Evolutionary conservation across 2,329 filamentous ascomycete species (phyloP).

Genomic region (Acrocalymma vagum): DNA sequence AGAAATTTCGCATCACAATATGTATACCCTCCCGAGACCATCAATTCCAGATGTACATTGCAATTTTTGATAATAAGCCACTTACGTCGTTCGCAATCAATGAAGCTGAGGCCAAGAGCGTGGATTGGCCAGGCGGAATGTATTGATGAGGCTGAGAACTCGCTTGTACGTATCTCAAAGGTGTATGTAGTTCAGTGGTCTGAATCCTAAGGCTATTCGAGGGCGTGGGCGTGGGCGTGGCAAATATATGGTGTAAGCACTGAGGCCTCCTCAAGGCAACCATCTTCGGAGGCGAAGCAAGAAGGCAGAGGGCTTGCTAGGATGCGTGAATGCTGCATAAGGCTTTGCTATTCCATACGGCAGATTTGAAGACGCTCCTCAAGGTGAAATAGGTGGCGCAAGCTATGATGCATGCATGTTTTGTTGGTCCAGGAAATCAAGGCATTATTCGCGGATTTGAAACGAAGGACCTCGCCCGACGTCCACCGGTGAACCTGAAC

Average conservation of each 20-base stretch:
- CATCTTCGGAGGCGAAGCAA: background rate
- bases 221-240: background rate
- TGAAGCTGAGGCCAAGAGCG: too few species aligned
- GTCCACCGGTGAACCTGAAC: conserved; percentile 10
- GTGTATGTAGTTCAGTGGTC: too few species aligned
- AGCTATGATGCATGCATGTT: background rate
- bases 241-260: background rate
- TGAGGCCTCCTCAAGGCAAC: background rate
- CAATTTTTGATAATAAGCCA: too few species aligned
- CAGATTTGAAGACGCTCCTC: background rate
- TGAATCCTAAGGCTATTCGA: too few species aligned
- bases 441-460: conserved; percentile 5
- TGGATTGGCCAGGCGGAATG: too few species aligned
- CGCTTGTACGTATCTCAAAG: too few species aligned
- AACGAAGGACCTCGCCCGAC: conserved; percentile 1
- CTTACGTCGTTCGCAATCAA: too few species aligned
- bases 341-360: too few species aligned
- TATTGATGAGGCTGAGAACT: too few species aligned
- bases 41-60: too few species aligned
- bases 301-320: background rate
- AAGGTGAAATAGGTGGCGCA: conserved; percentile 7
- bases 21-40: too few species aligned
- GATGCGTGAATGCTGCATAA: background rate
- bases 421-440: background rate
- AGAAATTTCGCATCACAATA: too few species aligned